phyloP scores from a whole-genome alignment of 495 filamentous ascomycete genomes.

The Cercophora samala region DNA sequence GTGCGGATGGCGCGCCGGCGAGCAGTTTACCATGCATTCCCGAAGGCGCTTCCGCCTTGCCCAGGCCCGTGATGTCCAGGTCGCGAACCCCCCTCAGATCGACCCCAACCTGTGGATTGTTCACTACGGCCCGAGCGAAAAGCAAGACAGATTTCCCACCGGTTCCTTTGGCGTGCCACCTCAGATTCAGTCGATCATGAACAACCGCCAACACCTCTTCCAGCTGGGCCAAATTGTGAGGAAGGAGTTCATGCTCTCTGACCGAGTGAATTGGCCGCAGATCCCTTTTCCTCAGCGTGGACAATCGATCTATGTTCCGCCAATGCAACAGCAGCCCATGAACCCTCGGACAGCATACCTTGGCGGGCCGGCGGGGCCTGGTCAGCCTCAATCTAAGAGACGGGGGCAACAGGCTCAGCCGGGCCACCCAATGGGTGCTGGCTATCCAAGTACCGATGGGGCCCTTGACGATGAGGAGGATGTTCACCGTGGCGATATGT shows the following conservation, averaged over 20 bases:
- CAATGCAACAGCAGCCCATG: conserved; percentile 38
- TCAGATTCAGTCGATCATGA: conserved; percentile 58
- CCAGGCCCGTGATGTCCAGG: conserved; percentile 49
- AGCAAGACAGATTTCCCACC: conserved; percentile 63
- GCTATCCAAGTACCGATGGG: conserved; percentile 43
- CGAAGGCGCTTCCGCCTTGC: conserved; percentile 81
- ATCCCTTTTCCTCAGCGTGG: conserved; percentile 62
- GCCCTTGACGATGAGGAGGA: conserved; percentile 85
- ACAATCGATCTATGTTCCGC: conserved; percentile 42
- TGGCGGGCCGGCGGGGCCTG: conserved; percentile 18
- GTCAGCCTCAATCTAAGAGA: conserved; percentile 46
- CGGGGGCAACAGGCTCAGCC: conserved; percentile 16
- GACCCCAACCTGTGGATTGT: conserved; percentile 88
- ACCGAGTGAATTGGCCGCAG: conserved; percentile 83
- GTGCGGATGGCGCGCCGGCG: conserved; percentile 69
- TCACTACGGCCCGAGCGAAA: conserved; percentile 80
- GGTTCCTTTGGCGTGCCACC: conserved; percentile 57
- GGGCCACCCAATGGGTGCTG: conserved; percentile 17
- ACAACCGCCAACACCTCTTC: conserved; percentile 66
- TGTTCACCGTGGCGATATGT: conserved; percentile 74
- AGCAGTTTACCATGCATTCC: conserved; percentile 66
- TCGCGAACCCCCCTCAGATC: conserved; percentile 53
- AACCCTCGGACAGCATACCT: conserved; percentile 52
- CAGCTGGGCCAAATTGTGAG: conserved; percentile 74
- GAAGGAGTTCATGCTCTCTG: conserved; percentile 91